Conservation (phyloP, 352 stramenopile species). For the Globisporangium nodosum region DNA sequence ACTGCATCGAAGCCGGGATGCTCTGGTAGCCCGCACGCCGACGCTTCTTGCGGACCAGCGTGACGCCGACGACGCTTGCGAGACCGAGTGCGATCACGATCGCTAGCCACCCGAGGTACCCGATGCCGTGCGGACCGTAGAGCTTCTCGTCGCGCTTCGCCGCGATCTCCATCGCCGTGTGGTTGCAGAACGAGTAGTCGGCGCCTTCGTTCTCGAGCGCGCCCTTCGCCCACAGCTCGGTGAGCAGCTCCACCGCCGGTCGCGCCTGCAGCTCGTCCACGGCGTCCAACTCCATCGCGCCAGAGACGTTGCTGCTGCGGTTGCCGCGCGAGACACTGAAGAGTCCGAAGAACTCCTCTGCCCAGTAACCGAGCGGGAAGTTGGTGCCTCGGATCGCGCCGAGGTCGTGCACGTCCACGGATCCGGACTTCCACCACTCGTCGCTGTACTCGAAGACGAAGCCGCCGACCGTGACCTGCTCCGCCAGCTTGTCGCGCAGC, state of each 20-base stretch:
- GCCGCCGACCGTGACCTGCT: constrained; percentile 54
- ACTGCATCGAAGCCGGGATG: constrained; percentile 2
- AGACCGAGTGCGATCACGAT: constrained; percentile 4
- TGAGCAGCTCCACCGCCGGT: constrained; percentile 47
- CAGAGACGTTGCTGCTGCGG: constrained; percentile 3
- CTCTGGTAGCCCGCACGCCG: constrained; percentile 21
- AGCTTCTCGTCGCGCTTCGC: constrained; percentile 11
- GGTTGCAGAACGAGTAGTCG: constrained; percentile 28
- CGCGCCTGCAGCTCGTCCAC: constrained; percentile 35
- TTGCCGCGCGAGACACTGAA: constrained; percentile 17
- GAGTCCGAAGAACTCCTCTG: constrained; percentile 64
- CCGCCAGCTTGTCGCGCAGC: constrained; percentile 27
- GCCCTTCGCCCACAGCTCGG: constrained; percentile 33
- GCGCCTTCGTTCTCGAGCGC: constrained; percentile 30
- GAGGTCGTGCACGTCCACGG: constrained; percentile 44
- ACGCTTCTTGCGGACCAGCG: constrained; percentile 9
- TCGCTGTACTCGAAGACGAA: constrained; percentile 79
- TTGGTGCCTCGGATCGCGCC: constrained; percentile 27
- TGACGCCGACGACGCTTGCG: constrained; percentile 14
- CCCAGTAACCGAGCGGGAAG: constrained; percentile 59
- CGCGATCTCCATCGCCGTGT: not conserved
- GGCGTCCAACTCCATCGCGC: constrained; percentile 4
- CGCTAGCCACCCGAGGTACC: constrained; percentile 14
- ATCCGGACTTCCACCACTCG: constrained; percentile 69
- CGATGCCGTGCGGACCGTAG: constrained; percentile 14